Conservation (phyloP, 306 rosid genomes). For the Argentina anserina region DNA sequence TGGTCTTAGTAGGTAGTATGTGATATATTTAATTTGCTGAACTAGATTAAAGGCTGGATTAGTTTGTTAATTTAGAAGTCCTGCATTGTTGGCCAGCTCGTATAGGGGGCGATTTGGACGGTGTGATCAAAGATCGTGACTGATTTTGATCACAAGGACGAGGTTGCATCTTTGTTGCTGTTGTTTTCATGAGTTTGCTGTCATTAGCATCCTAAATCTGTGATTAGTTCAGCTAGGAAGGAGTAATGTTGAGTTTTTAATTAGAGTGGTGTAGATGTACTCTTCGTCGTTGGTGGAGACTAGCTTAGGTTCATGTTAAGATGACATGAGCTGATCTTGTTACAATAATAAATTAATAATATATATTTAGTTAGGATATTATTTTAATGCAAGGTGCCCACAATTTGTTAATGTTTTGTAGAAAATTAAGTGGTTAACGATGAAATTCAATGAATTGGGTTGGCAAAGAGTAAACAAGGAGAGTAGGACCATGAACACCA, state of each 20-base stretch:
- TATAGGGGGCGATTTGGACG: not conserved
- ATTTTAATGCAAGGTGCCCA: not conserved
- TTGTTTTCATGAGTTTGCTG: not conserved
- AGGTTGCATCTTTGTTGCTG: not conserved
- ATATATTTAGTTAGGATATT: not conserved
- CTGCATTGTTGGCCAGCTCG: constrained; percentile 11
- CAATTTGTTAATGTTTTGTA: not conserved
- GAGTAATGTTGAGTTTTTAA: not conserved
- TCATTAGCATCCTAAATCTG: constrained; percentile 2
- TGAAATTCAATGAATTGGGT: not conserved
- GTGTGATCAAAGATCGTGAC: constrained; percentile 9
- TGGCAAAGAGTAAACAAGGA: not conserved
- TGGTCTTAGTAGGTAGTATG: not conserved
- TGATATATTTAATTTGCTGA: not conserved
- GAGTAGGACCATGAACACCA: not conserved
- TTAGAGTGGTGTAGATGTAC: not conserved
- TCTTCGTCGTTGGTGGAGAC: not conserved
- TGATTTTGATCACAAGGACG: not conserved
- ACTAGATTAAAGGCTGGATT: not conserved
- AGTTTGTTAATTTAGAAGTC: not conserved
- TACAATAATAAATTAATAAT: not conserved
- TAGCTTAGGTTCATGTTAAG: not conserved
- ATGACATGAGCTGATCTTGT: not conserved
- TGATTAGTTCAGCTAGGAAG: not conserved
- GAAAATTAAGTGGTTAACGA: too few relatives aligned